These are phyloP conservation scores for Xylaria arbuscula DNA, from an alignment of 2,329 filamentous ascomycete species.

Conservation along the genomic window DNA sequence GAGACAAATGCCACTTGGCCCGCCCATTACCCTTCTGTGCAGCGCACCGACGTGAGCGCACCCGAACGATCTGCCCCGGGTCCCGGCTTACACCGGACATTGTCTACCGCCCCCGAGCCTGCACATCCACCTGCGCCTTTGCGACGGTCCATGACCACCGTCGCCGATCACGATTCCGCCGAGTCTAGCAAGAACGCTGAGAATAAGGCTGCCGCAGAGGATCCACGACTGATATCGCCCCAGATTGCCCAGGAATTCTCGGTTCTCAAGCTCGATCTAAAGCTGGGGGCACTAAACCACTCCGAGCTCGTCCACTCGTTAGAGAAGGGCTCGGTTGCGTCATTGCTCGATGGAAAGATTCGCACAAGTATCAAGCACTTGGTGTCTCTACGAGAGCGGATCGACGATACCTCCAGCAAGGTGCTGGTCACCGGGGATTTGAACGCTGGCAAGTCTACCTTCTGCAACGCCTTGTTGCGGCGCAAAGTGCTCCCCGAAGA, in stretches of 20 bases:
- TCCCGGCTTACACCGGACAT: constrained; percentile 71
- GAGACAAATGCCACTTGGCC: constrained; percentile 93
- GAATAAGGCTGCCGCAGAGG: constrained; percentile 68
- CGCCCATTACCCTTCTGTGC: constrained; percentile 90
- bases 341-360: constrained; percentile 92
- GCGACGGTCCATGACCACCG: constrained; percentile 77
- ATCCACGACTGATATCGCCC: constrained; percentile 84
- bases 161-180: constrained; percentile 67
- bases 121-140: constrained; percentile 61
- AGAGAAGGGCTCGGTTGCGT: constrained; percentile 90
- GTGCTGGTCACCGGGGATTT: constrained; percentile 95
- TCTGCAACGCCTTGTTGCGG: constrained; percentile 95
- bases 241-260: constrained; percentile 97
- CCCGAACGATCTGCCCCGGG: constrained; percentile 63
- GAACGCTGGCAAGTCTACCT: constrained; percentile 98
- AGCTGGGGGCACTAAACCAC: constrained; percentile 87
- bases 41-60: constrained; percentile 63
- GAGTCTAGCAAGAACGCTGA: constrained; percentile 82
- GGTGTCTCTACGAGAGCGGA: constrained; percentile 85
- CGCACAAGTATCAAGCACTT: constrained; percentile 93
- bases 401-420: constrained; percentile 97
- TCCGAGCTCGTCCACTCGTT: constrained; percentile 93
- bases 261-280: constrained; percentile 92
- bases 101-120: constrained; percentile 67
- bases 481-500: constrained; percentile 95